Conservation (phyloP, 2,329 filamentous ascomycete species). For the Dothideomycetes sp. region DNA sequence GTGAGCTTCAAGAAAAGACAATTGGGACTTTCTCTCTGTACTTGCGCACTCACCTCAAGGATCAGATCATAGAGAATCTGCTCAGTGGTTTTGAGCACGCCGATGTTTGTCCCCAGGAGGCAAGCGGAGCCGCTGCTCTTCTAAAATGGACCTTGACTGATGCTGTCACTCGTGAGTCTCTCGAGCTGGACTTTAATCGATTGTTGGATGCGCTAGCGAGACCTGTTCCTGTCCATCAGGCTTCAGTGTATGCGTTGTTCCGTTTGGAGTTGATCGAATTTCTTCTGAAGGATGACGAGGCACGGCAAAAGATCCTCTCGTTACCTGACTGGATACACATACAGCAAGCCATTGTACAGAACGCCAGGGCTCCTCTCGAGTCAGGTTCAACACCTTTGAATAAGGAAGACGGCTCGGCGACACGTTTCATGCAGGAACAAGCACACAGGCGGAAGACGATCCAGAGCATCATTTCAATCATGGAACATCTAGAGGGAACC, state of each 20-base stretch:
- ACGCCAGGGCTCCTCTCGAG: constrained; percentile 8
- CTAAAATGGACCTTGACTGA: neutral
- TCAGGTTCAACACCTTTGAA: neutral
- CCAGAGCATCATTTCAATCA: neutral
- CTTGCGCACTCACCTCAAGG: constrained; percentile 15
- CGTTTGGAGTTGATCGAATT: constrained; percentile 5
- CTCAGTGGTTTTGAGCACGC: constrained; percentile 8
- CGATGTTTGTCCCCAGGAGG: neutral
- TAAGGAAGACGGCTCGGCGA: constrained; percentile 3
- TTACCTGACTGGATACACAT: constrained; percentile 11
- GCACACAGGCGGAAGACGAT: constrained; percentile 1
- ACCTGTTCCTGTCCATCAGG: neutral
- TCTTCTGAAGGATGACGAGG: constrained; percentile 1
- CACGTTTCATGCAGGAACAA: constrained; percentile 8
- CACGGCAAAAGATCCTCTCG: constrained; percentile 6
- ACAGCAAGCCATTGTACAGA: constrained; percentile 7
- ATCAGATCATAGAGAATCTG: constrained; percentile 12
- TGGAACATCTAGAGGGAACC: constrained; percentile 6
- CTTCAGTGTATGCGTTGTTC: constrained; percentile 4
- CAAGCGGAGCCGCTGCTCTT: constrained; percentile 2
- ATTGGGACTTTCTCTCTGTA: constrained; percentile 14
- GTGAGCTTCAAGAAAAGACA: constrained; percentile 10
- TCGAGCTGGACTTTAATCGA: constrained; percentile 5
- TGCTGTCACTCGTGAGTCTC: neutral
- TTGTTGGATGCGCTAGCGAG: constrained; percentile 9